Evolutionary conservation across 495 filamentous ascomycete genomes (phyloP).

Genomic region (Neurospora sp.): DNA sequence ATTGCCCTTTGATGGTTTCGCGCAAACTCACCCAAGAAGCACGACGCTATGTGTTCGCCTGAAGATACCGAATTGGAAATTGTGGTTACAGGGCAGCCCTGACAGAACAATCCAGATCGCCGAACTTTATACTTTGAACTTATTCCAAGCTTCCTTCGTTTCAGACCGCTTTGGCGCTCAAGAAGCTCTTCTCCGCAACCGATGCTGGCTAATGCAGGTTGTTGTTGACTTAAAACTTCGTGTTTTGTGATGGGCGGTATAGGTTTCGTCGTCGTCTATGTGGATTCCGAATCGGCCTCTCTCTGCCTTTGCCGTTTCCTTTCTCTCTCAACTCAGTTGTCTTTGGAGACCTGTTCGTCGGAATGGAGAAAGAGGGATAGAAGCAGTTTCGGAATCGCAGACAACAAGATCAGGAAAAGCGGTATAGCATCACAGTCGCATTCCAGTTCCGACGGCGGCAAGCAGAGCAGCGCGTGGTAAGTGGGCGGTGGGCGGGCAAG

Average conservation of each 20-base stretch:
- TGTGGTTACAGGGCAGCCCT: not conserved
- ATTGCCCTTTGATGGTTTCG: not conserved
- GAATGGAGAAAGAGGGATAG: not conserved
- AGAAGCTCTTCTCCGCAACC: not conserved
- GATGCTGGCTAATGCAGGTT: not conserved
- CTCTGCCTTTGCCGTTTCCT: not conserved
- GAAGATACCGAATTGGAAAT: not conserved
- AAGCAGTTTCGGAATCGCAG: not conserved
- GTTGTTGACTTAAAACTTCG: not conserved
- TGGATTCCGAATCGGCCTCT: constrained; percentile 3
- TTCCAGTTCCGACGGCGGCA: not conserved
- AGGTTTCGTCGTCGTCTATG: not conserved
- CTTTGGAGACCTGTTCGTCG: not conserved
- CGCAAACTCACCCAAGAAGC: not conserved
- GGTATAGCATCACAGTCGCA: not conserved
- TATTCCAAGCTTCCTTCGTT: not conserved
- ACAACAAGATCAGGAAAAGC: not conserved
- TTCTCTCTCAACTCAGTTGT: not conserved
- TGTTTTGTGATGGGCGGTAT: not conserved
- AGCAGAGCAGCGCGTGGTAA: not conserved
- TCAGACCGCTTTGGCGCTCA: not conserved
- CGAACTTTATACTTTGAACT: not conserved
- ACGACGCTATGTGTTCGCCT: not conserved
- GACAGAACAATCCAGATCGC: not conserved
- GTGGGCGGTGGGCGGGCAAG: not conserved